Evolutionary conservation across 2,329 filamentous ascomycete genomes (phyloP).

Genomic region (Didymella sp.): DNA sequence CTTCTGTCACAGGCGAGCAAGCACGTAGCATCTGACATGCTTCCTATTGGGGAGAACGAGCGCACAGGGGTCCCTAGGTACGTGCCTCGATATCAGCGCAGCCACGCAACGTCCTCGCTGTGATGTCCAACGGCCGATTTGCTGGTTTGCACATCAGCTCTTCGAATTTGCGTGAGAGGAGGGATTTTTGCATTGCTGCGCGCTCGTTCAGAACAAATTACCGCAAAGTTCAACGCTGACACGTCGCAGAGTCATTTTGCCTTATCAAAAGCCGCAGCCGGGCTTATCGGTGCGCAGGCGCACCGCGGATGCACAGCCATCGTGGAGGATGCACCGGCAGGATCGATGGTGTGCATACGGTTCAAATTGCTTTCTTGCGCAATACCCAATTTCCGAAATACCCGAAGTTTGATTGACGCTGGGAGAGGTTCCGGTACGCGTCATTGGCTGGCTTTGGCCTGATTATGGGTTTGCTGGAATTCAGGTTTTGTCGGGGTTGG

Average conservation of each 20-base stretch:
- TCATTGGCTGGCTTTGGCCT: slow-evolving; percentile 17
- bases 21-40: slow-evolving; percentile 16
- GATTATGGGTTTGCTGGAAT: slow-evolving; percentile 20
- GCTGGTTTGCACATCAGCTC: background rate
- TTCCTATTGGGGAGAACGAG: slow-evolving; percentile 18
- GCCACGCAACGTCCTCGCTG: slow-evolving; percentile 1
- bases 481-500: slow-evolving; percentile 23
- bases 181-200: background rate
- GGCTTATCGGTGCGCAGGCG: slow-evolving; percentile 28
- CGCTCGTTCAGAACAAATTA: background rate
- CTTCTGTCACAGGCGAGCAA: slow-evolving; percentile 10
- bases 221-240: slow-evolving; percentile 3
- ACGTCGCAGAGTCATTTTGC: background rate
- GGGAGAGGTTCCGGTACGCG: background rate
- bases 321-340: background rate
- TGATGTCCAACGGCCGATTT: background rate
- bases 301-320: slow-evolving; percentile 4
- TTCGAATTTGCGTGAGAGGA: background rate
- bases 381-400: slow-evolving; percentile 30
- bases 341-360: slow-evolving; percentile 1
- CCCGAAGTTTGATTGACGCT: slow-evolving; percentile 22
- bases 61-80: slow-evolving; percentile 28
- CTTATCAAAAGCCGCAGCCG: background rate
- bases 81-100: slow-evolving; percentile 13
- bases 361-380: slow-evolving; percentile 8